These are phyloP conservation scores for Penstemon barbatus DNA, from an alignment of 257 asterid species.

Conservation along the genomic window DNA sequence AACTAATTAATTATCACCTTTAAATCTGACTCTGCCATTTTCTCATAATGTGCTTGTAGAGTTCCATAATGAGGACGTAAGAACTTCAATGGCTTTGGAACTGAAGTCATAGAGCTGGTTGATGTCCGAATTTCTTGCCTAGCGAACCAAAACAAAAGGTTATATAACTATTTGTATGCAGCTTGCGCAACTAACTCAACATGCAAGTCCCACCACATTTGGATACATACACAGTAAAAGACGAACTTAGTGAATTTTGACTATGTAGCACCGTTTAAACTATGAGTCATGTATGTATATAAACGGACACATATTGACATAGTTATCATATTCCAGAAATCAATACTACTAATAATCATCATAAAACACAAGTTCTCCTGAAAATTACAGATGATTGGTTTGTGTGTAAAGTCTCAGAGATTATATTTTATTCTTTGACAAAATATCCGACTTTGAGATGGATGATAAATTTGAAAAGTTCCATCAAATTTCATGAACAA, in stretches of 20 bases:
- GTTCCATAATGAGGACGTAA: constrained; percentile 96
- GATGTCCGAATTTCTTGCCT: constrained; percentile 94
- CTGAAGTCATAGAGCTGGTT: constrained; percentile 98
- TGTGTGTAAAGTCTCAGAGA: too few relatives aligned
- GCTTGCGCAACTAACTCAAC: background rate
- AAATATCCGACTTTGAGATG: too few relatives aligned
- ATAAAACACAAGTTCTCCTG: too few relatives aligned
- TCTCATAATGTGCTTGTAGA: constrained; percentile 64
- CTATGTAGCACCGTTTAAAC: too few relatives aligned
- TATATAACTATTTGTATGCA: constrained; percentile 2
- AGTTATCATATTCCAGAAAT: background rate
- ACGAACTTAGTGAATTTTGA: constrained; percentile 5
- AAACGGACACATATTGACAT: background rate
- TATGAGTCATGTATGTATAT: background rate
- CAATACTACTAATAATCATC: background rate
- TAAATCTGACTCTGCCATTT: constrained; percentile 65
- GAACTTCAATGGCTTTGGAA: constrained; percentile 94
- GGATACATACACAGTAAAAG: background rate
- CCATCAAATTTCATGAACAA: too few relatives aligned
- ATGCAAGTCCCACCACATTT: background rate
- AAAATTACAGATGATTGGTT: too few relatives aligned
- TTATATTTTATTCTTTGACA: too few relatives aligned
- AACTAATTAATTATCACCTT: constrained; percentile 53
- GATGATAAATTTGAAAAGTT: too few relatives aligned
- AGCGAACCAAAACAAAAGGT: constrained; percentile 16